Conservation (phyloP, 2,329 filamentous ascomycete genomes). For the Alternaria atra region DNA sequence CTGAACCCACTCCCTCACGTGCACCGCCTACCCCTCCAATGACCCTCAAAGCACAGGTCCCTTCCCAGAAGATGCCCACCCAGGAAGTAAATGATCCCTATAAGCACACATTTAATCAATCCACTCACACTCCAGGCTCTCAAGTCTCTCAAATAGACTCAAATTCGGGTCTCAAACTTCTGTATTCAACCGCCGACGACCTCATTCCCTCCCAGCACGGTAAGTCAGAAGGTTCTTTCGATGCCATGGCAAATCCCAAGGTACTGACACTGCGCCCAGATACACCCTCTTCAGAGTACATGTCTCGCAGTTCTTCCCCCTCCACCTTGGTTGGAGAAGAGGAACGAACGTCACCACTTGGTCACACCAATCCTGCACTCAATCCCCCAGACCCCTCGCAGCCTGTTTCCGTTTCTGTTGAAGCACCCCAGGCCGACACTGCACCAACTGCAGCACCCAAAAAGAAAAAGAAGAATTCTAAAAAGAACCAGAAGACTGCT, state of each 20-base stretch:
- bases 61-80: slow-evolving; percentile 12
- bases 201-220: background rate
- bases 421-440: background rate
- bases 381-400: background rate
- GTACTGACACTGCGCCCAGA: background rate
- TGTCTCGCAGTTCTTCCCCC: slow-evolving; percentile 9
- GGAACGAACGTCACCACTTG: background rate
- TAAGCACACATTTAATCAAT: background rate
- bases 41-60: background rate
- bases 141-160: background rate
- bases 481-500: slow-evolving; percentile 54
- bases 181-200: background rate
- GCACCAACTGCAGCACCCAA: slow-evolving; percentile 8
- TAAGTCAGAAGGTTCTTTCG: background rate
- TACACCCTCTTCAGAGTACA: background rate
- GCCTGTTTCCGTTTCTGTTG: background rate
- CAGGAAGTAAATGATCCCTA: slow-evolving; percentile 10
- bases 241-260: background rate
- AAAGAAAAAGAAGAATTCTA: slow-evolving; percentile 38
- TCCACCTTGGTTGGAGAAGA: slow-evolving; percentile 14
- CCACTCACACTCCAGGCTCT: slow-evolving; percentile 5
- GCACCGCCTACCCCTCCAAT: background rate
- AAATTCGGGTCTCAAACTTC: background rate
- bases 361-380: slow-evolving; percentile 1
- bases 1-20: slow-evolving; percentile 7